Evolutionary conservation across 2,329 filamentous ascomycete species (phyloP), one percentile per base, ranked within the genome.

Genomic region (Neonectria punicea): DNA sequence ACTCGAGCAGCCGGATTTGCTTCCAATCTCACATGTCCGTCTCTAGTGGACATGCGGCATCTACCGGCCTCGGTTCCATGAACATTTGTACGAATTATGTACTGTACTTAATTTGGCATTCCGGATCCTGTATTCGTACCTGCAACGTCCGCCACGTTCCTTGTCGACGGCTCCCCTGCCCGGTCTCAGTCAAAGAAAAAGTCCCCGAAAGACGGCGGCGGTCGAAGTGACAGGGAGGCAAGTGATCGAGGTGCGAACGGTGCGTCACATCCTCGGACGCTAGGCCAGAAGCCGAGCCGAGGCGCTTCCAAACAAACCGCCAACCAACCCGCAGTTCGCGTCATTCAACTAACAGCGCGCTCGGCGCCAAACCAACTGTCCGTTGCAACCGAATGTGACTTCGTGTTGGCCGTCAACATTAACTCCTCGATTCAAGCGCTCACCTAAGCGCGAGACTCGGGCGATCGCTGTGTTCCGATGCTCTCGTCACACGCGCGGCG

Each of bases 251-350:
- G 66, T 63, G 62, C 49, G 41, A 54, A 66, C 51, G 61, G 56
- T 64, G 54, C 60, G 67, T 69, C 71, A 61, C 64, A 59, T 56
- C 54, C 61, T 67, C 64, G 47, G 46, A 44, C 51, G 59, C 54
- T 56, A 51, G 30, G 36, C 22, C 41, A 36, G 55, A 39, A 18
- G 58, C 49, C 13, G 54, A 59, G 53, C 47, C 57, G 61, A 59
- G 53, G 53, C 57, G 61, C 57, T 53, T 46, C 41, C 22, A 51
- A 53, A 49, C 62, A 46, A 32, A 22, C 44, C 16, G 30, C 34
- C 22, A 54, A 13, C 34, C 25, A 58, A 58, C 47, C 22, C 46
- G 53, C 47, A 39, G 47, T 54, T 25, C 47, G 67, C 49, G 53
- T 50, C 63, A 63, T 41, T 57, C 61, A 32, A 47, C 56, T 58